Evolutionary conservation across 78 protist species (phyloP), one percentile per base, ranked within the genome.

Genomic region (Dictyostelium intermedium): DNA sequence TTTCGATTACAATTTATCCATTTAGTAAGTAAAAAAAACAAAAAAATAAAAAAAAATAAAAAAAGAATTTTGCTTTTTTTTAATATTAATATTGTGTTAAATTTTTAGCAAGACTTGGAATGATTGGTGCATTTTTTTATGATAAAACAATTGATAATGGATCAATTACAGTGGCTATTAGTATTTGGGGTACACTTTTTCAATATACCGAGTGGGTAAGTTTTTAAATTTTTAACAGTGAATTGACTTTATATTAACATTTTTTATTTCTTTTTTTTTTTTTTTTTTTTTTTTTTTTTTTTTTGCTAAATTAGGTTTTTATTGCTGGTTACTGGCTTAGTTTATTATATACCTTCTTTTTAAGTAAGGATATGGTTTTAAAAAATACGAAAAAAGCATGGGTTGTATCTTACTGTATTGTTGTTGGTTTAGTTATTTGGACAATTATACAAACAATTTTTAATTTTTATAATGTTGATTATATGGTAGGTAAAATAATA

Each of bases 391-490:
- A 23, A n/a, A 76, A n/a, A n/a, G 27, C 41, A 39, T 39, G 32
- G 20, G 1, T 76, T 0, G 47, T 18, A 9, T 18, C 56, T 9
- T 34, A n/a, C 6, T 1, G 5, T 20, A 76, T 76, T 6, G 5
- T 25, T n/a, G 10, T 39, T 10, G 20, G 6, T 39, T 76, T 39
- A n/a, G 30, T 76, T 2, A 41, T 39, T 76, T 34, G 47, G 47
- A 39, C 47, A 20, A 76, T 76, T 13, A 25, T n/a, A 2, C 61
- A 76, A 39, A 39, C 61, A 16, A n/a, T 34, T 37, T 39, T 39
- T 16, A 76, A 34, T 39, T 76, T 76, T 76, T 76, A 76, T 76
- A 35, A 73, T 73, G 80, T 73, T 1, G 74, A 66, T 66, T 66
- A 27, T 27, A 66, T 66, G 74, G 74, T 66, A 66, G 3, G 27